Conservation (phyloP, 768 basidiomycete genomes). For the Boletus tomentosulus region DNA sequence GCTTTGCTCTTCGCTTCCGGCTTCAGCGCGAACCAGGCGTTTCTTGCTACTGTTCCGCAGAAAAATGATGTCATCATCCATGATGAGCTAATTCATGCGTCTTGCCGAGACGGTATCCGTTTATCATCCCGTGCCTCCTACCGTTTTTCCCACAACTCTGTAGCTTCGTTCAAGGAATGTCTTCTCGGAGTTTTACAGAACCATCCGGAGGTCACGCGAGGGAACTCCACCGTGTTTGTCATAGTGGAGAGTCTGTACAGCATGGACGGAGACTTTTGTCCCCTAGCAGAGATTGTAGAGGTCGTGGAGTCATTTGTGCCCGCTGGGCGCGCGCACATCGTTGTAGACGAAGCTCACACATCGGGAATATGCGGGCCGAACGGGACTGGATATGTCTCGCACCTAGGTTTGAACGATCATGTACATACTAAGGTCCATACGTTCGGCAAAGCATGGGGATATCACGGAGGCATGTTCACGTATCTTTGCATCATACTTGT, state of each 20-base stretch:
- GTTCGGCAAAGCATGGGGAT: constrained; percentile 43
- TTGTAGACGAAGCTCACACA: constrained; percentile 58
- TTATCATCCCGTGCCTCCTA: constrained; percentile 28
- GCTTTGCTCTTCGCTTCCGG: constrained; percentile 52
- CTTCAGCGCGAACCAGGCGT: constrained; percentile 50
- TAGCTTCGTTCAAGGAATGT: constrained; percentile 27
- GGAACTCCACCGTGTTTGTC: constrained; percentile 39
- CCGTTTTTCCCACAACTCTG: constrained; percentile 46
- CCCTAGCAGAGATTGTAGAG: constrained; percentile 41
- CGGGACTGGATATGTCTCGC: constrained; percentile 41
- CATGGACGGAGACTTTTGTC: constrained; percentile 58
- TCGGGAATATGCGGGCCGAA: constrained; percentile 46
- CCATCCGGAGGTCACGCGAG: constrained; percentile 18
- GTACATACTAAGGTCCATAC: constrained; percentile 48
- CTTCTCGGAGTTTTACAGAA: constrained; percentile 26
- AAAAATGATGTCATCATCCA: constrained; percentile 45
- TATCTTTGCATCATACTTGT: background rate
- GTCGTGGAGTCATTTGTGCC: constrained; percentile 37
- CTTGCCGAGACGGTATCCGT: constrained; percentile 48
- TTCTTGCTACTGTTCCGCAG: constrained; percentile 45
- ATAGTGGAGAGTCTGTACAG: constrained; percentile 54
- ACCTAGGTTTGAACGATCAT: constrained; percentile 39
- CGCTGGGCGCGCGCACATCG: constrained; percentile 36
- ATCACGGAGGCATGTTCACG: constrained; percentile 13
- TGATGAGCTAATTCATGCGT: constrained; percentile 52